Percentiles rank a stretch among this genome's conserved stretches.
Conservation (phyloP, 23 red algal genomes). For the Pyropia haitanensis region DNA sequence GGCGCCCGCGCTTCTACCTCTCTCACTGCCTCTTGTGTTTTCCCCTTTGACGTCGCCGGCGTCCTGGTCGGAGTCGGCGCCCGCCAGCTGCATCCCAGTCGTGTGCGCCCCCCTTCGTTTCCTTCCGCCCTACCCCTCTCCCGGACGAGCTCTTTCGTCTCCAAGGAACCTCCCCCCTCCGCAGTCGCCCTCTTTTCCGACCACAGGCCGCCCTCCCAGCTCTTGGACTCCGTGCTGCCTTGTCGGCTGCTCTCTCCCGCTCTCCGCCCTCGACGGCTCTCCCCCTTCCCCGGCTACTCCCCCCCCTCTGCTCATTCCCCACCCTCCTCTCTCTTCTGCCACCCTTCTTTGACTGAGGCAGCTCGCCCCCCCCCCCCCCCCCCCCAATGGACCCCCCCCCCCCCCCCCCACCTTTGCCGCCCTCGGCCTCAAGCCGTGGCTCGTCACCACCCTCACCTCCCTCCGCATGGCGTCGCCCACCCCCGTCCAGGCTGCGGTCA, state of each 20-base stretch:
- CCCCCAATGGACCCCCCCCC: neutral
- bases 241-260: neutral
- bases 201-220: no score
- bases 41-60: no score
- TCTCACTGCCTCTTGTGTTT: no score
- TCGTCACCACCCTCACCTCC: conserved; percentile 7
- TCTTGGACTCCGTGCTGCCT: no score
- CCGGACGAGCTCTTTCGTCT: no score
- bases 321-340: neutral
- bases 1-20: no score
- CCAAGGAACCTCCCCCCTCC: no score
- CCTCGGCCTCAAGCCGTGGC: conserved; percentile 35
- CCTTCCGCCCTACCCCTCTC: no score
- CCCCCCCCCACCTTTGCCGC: conserved; percentile 20
- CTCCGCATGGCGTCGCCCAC: conserved; percentile 46
- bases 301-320: neutral
- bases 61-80: no score
- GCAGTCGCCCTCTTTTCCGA: no score
- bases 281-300: neutral
- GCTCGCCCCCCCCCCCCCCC: neutral
- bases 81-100: no score
- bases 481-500: conserved; percentile 64
- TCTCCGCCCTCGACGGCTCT: neutral
- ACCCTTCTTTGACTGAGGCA: neutral
- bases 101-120: no score